phyloP scores from a whole-genome alignment of 164 flowering plant genomes.

The Vitis rotundifolia region DNA sequence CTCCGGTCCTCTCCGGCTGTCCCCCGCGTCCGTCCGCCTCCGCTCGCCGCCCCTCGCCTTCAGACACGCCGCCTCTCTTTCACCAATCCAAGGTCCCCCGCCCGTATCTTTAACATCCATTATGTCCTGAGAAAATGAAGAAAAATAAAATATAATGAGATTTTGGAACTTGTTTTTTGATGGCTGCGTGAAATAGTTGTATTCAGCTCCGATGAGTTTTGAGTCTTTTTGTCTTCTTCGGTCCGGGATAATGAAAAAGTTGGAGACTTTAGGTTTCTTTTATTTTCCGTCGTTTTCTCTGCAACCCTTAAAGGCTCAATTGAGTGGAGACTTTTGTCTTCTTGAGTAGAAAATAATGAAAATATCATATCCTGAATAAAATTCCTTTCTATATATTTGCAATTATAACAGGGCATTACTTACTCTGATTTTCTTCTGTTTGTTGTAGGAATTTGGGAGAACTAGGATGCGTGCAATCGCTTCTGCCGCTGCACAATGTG shows the following conservation, averaged over 20 bases:
- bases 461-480: slow-evolving; percentile 68
- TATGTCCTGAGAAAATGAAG: background rate
- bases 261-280: no score
- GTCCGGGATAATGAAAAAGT: no score
- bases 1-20: slow-evolving; percentile 51
- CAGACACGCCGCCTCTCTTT: slow-evolving; percentile 57
- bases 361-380: no score
- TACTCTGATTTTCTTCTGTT: slow-evolving; percentile 4
- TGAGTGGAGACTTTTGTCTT: background rate
- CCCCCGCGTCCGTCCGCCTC: slow-evolving; percentile 63
- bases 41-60: slow-evolving; percentile 43
- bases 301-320: background rate
- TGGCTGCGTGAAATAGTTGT: background rate
- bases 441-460: slow-evolving; percentile 61
- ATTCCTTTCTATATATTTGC: no score
- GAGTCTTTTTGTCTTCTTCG: no score
- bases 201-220: no score
- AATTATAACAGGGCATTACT: background rate
- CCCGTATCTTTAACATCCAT: background rate
- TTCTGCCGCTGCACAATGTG: slow-evolving; percentile 59
- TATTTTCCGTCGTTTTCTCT: no score
- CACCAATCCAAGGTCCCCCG: slow-evolving; percentile 53
- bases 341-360: no score
- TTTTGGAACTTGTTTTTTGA: background rate
- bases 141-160: background rate